phyloP scores from a whole-genome alignment of 306 rosid genomes.

The Acacia confusa region DNA sequence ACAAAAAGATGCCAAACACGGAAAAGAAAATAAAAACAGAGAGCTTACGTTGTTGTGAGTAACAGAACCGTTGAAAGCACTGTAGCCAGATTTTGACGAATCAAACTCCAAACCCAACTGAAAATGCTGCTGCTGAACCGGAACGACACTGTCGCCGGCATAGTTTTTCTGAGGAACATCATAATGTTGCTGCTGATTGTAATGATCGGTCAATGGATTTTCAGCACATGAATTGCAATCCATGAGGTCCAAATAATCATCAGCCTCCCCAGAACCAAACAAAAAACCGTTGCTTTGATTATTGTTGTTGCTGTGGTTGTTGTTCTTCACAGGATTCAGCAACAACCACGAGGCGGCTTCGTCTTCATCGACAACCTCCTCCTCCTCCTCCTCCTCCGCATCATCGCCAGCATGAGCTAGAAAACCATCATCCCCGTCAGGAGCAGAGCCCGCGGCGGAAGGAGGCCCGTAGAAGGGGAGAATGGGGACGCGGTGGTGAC shows the following conservation, averaged over 20 bases:
- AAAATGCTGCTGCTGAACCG: conserved; percentile 59
- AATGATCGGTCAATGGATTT: conserved; percentile 41
- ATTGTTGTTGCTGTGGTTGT: conserved; percentile 23
- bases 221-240: conserved; percentile 63
- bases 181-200: conserved; percentile 31
- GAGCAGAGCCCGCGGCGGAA: conserved; percentile 7
- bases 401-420: conserved; percentile 31
- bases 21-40: neutral
- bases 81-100: conserved; percentile 54
- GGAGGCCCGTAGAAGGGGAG: conserved; percentile 53
- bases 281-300: conserved; percentile 49
- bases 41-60: conserved; percentile 67
- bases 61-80: conserved; percentile 53
- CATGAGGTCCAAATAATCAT: conserved; percentile 82
- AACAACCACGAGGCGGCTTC: conserved; percentile 92
- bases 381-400: conserved; percentile 56
- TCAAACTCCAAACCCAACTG: conserved; percentile 69
- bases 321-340: conserved; percentile 57
- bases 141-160: conserved; percentile 78
- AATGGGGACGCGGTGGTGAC: conserved; percentile 90
- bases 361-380: conserved; percentile 48
- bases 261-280: conserved; percentile 67
- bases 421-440: conserved; percentile 31
- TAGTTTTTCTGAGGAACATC: conserved; percentile 44
- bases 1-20: neutral